Conservation (phyloP, 495 filamentous ascomycete genomes). For the Penicillium angulare region DNA sequence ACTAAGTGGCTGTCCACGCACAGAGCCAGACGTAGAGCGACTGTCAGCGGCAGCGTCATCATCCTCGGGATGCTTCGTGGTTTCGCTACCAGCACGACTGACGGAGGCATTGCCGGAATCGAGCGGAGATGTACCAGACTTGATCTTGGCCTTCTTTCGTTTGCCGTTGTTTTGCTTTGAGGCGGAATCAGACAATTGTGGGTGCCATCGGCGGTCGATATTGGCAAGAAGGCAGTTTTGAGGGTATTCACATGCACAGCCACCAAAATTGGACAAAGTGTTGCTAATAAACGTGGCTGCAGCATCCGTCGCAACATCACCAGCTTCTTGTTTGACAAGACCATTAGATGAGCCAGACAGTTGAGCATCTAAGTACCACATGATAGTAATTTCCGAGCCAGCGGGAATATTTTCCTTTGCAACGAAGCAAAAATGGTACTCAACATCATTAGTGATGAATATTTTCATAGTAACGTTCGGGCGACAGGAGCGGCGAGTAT, state of each 20-base stretch:
- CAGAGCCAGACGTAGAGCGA: constrained; percentile 71
- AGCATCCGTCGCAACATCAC: constrained; percentile 45
- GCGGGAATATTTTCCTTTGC: constrained; percentile 69
- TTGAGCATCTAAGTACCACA: constrained; percentile 61
- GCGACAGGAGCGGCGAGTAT: constrained; percentile 81
- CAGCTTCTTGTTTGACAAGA: constrained; percentile 45
- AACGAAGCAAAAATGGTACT: constrained; percentile 88
- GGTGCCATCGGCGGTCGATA: constrained; percentile 65
- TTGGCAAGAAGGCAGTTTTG: constrained; percentile 66
- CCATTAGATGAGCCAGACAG: constrained; percentile 45
- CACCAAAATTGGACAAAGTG: constrained; percentile 81
- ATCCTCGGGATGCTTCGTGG: constrained; percentile 46
- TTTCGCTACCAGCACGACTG: constrained; percentile 78
- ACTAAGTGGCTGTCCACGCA: constrained; percentile 71
- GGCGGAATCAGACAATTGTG: constrained; percentile 40
- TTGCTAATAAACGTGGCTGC: constrained; percentile 61
- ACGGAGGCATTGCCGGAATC: constrained; percentile 68
- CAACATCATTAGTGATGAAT: constrained; percentile 67
- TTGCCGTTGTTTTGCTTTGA: constrained; percentile 43
- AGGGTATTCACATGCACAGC: constrained; percentile 74
- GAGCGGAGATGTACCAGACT: constrained; percentile 61
- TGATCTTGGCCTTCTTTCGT: constrained; percentile 59
- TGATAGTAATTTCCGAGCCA: constrained; percentile 61
- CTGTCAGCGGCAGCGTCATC: constrained; percentile 52
- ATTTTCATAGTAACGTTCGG: constrained; percentile 83